phyloP scores from a whole-genome alignment of 352 stramenopile species.

The Phytophthora nicotianae region DNA sequence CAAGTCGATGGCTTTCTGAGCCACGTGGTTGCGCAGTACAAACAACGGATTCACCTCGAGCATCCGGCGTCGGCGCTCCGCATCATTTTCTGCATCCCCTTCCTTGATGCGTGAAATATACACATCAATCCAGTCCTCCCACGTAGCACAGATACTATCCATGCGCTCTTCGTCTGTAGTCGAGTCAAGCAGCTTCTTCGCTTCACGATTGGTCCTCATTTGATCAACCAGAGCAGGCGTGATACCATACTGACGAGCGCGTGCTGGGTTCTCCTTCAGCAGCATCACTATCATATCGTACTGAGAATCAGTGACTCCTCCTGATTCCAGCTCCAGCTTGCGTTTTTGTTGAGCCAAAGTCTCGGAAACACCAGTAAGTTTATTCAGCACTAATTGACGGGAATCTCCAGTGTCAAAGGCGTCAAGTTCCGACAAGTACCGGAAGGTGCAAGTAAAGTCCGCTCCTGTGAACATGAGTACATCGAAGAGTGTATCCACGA shows the following conservation, averaged over 20 bases:
- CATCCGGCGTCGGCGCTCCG: slow-evolving; percentile 55
- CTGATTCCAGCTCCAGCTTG: slow-evolving; percentile 38
- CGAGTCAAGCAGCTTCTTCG: slow-evolving; percentile 45
- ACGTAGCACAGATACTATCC: slow-evolving; percentile 49
- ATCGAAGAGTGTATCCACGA: slow-evolving; percentile 62
- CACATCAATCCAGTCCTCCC: slow-evolving; percentile 60
- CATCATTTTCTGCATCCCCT: slow-evolving; percentile 39
- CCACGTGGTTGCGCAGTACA: slow-evolving; percentile 90
- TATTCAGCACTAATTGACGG: slow-evolving; percentile 32
- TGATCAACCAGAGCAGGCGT: slow-evolving; percentile 57
- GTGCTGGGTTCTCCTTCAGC: slow-evolving; percentile 58
- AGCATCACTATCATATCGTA: slow-evolving; percentile 71
- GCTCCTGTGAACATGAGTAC: slow-evolving; percentile 65
- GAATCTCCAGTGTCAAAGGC: slow-evolving; percentile 35
- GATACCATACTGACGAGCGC: slow-evolving; percentile 79
- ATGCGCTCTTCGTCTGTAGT: slow-evolving; percentile 56
- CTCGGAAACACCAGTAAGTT: slow-evolving; percentile 72
- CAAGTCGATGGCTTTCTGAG: slow-evolving; percentile 86
- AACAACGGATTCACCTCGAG: slow-evolving; percentile 78
- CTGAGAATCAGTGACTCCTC: slow-evolving; percentile 75
- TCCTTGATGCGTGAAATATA: slow-evolving; percentile 62
- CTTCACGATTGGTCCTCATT: slow-evolving; percentile 58
- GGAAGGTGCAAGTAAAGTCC: slow-evolving; percentile 84
- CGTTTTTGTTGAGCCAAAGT: slow-evolving; percentile 69
- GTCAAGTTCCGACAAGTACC: slow-evolving; percentile 52